Conservation (phyloP, 495 filamentous ascomycete species). For the Bryoglossum gracile region DNA sequence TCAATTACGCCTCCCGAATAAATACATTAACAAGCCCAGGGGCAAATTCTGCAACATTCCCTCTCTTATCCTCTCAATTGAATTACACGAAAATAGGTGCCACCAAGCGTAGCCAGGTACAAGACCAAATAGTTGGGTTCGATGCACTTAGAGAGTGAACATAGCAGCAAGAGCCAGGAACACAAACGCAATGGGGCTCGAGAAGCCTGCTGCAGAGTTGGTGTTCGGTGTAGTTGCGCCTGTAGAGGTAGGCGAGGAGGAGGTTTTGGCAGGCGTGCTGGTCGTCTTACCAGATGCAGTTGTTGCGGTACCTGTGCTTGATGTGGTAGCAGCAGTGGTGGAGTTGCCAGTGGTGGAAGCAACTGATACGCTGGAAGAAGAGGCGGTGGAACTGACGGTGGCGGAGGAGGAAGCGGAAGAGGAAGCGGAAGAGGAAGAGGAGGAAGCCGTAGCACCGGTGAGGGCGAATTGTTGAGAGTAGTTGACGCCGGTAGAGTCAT, state of each 20-base stretch:
- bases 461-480: slow-evolving; percentile 1
- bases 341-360: not conserved
- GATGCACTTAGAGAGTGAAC: not conserved
- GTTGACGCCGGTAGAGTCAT: not conserved
- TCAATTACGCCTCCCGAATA: not conserved
- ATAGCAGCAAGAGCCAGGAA: slow-evolving; percentile 1
- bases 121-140: not conserved
- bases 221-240: not conserved
- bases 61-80: not conserved
- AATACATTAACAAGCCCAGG: not conserved
- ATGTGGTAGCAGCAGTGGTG: not conserved
- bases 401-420: not conserved
- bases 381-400: not conserved
- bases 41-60: not conserved
- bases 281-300: not conserved
- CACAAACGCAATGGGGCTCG: slow-evolving; percentile 1
- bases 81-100: no score
- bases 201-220: not conserved
- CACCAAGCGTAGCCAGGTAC: not conserved
- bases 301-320: not conserved
- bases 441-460: not conserved
- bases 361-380: not conserved
- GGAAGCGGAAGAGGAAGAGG: not conserved
- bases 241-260: not conserved
- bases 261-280: not conserved